A percentile compares a stretch with the other conserved stretches of the same genome.
Evolutionary conservation across 108 stramenopile species (phyloP).

Genomic region (Nannochloropsis oceanica): DNA sequence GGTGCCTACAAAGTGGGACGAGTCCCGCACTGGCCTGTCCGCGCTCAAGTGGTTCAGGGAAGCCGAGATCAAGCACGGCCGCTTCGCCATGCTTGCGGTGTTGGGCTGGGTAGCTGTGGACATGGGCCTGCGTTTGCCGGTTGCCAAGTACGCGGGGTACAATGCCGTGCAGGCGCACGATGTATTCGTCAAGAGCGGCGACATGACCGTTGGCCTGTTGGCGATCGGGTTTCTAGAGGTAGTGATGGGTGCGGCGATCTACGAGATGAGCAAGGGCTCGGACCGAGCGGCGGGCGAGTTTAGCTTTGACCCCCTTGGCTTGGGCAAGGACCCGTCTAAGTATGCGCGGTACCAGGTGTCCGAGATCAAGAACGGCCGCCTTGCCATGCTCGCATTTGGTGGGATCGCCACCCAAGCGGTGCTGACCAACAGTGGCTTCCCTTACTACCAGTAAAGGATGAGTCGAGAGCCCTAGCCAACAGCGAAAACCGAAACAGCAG

Average conservation of each 20-base stretch:
- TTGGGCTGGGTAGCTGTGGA: conserved; percentile 42
- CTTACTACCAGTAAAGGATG: conserved; percentile 42
- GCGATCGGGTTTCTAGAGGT: conserved; percentile 27
- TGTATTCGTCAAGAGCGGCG: conserved; percentile 30
- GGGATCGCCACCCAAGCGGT: conserved; percentile 69
- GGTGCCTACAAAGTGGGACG: not conserved
- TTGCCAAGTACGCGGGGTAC: conserved; percentile 4
- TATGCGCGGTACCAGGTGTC: conserved; percentile 29
- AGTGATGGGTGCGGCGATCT: conserved; percentile 26
- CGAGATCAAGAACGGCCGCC: conserved; percentile 72
- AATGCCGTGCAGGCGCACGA: conserved; percentile 34
- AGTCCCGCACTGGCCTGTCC: not conserved
- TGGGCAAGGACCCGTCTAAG: conserved; percentile 21
- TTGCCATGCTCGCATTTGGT: conserved; percentile 78
- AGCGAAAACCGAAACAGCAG: no score
- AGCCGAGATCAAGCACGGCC: conserved; percentile 42
- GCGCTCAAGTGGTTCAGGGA: conserved; percentile 45
- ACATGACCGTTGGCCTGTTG: conserved; percentile 35
- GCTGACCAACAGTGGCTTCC: conserved; percentile 72
- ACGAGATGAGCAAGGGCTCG: conserved; percentile 35
- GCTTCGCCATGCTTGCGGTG: conserved; percentile 31
- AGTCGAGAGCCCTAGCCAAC: no score
- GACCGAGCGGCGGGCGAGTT: conserved; percentile 38
- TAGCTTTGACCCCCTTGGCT: conserved; percentile 26
- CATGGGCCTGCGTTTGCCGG: conserved; percentile 35